phyloP scores from a whole-genome alignment of 2,329 filamentous ascomycete genomes.

The Cadophora malorum region DNA sequence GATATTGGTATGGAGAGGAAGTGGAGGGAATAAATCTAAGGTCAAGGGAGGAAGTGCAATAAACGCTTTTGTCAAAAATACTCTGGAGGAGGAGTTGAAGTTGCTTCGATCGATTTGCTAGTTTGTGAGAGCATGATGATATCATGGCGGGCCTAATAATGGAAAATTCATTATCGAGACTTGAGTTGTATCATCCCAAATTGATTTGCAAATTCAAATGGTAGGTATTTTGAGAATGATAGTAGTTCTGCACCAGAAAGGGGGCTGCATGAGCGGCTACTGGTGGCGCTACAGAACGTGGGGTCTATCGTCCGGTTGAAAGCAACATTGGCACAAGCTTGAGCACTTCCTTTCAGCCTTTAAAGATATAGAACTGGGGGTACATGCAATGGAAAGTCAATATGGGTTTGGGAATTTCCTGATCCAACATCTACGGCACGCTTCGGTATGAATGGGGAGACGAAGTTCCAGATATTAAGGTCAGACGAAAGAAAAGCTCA shows the following conservation, averaged over 20 bases:
- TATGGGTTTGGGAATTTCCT: background rate
- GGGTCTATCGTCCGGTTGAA: background rate
- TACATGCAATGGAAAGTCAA: background rate
- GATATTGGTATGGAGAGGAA: constrained; percentile 27
- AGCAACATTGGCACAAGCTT: background rate
- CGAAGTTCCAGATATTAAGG: background rate
- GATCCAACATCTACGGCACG: background rate
- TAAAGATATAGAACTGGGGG: background rate
- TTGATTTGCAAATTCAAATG: background rate
- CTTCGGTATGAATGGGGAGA: background rate
- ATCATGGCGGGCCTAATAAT: constrained; percentile 43
- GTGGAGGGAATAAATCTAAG: constrained; percentile 34
- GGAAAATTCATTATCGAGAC: constrained; percentile 40
- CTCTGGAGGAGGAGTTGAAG: constrained; percentile 17
- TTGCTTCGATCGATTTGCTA: constrained; percentile 37
- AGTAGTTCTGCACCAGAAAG: background rate
- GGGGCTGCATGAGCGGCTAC: background rate
- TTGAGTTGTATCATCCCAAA: background rate
- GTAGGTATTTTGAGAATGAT: background rate
- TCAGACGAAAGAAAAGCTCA: background rate
- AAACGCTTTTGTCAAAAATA: constrained; percentile 29
- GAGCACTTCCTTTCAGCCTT: background rate
- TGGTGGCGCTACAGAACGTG: background rate
- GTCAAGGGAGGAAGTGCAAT: constrained; percentile 23
- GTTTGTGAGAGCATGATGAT: constrained; percentile 37